Evolutionary conservation across 495 filamentous ascomycete species (phyloP), one percentile per base, ranked within the genome.

Genomic region (Thermothielavioides terrestris): DNA sequence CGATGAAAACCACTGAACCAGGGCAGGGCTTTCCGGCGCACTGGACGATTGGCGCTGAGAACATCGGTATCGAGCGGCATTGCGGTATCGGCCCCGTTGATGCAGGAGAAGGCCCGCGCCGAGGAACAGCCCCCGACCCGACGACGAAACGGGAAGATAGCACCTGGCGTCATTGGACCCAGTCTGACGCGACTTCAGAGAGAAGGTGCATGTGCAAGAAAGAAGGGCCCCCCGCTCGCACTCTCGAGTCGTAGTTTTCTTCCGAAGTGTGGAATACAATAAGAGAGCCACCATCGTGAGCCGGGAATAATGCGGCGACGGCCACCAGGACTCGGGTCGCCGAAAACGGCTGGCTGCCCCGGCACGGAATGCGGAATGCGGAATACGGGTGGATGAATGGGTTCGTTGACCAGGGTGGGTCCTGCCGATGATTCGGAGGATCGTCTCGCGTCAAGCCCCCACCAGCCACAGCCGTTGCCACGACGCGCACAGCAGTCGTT

Each of bases 61-160:
- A 26, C 15, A 23, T 17, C 48, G 49, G 40, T 27, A 26, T 0
- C 14, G 23, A 20, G 23, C 18, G 25, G 36, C 39, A 30, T 25
- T 53, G 50, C 42, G 50, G 50, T 40, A 53, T 46, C 50, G 50
- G 50, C 42, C 21, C 35, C 26, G 39, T 6, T 2, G 11, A 28
- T 23, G 34, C 35, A 34, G 32, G 23, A 36, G 39, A 12, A 34
- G 45, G 39, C 39, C 26, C 15, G 38, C 10, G 17, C 21, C 45
- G 51, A 37, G 26, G 17, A 25, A 9, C 20, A 23, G 1, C 20
- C 34, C 34, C 20, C 30, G 36, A 25, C 18, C 26, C 37, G 27
- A 35, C 1, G 27, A 39, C 6, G 30, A 21, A 42, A 28, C 18
- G 22, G 9, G 26, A 15, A 3, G n/a, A n/a, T n/a, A n/a, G n/a